Conservation (phyloP, 805 yeast genomes). For the Kuraishia floccosa region DNA sequence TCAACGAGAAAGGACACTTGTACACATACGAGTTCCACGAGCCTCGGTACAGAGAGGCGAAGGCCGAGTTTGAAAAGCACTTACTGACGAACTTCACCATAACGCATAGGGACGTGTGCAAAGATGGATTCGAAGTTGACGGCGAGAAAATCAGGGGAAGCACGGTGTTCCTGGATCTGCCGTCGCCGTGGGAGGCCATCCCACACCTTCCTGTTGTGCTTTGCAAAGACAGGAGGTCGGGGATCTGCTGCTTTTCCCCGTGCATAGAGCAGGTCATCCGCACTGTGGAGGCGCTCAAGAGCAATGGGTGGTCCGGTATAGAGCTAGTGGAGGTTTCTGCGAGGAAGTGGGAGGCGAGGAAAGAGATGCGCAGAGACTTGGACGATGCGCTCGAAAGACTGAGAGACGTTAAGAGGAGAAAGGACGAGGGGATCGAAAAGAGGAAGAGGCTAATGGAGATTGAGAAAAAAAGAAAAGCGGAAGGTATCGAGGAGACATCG, state of each 20-base stretch:
- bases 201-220: conserved; percentile 57
- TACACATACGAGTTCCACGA: conserved; percentile 90
- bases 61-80: conserved; percentile 64
- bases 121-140: conserved; percentile 60
- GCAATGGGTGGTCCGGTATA: conserved; percentile 71
- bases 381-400: conserved; percentile 74
- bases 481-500: neutral
- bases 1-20: conserved; percentile 46
- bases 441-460: conserved; percentile 26
- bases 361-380: conserved; percentile 73
- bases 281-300: conserved; percentile 65
- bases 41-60: conserved; percentile 71
- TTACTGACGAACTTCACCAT: conserved; percentile 47
- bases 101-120: conserved; percentile 90
- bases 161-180: conserved; percentile 80
- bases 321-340: conserved; percentile 91
- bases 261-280: conserved; percentile 95
- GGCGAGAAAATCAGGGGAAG: conserved; percentile 43
- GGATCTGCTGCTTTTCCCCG: conserved; percentile 93
- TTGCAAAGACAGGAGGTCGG: conserved; percentile 37
- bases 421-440: conserved; percentile 51
- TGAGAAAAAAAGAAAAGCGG: conserved; percentile 7
- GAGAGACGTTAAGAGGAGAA: conserved; percentile 68
- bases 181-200: conserved; percentile 96
- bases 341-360: conserved; percentile 79